These are phyloP conservation scores for Sphaerosporella brunnea DNA, from an alignment of 495 filamentous ascomycete genomes.

Conservation along the genomic window DNA sequence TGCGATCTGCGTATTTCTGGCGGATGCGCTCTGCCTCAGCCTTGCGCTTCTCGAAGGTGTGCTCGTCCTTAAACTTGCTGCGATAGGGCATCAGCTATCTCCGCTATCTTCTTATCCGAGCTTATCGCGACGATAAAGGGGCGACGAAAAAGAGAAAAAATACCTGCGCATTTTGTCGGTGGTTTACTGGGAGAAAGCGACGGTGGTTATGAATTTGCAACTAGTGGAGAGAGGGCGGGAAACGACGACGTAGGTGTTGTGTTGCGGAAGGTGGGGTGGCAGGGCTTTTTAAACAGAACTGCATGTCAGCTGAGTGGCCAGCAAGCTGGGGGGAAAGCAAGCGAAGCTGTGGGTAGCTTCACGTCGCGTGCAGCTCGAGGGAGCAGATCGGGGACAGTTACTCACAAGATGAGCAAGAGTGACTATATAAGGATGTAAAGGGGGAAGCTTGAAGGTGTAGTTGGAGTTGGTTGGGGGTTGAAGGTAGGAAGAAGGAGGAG, in stretches of 20 bases:
- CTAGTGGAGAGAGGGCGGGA: slow-evolving; percentile 2
- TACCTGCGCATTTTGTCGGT: slow-evolving; percentile 19
- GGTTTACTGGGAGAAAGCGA: not conserved
- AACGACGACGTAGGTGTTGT: slow-evolving; percentile 1
- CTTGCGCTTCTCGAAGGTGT: slow-evolving; percentile 99
- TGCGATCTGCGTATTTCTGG: slow-evolving; percentile 96
- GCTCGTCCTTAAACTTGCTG: slow-evolving; percentile 99
- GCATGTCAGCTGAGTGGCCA: slow-evolving; percentile 3
- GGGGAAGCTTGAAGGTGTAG: slow-evolving; percentile 1
- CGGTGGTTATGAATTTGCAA: slow-evolving; percentile 12
- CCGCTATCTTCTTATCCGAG: slow-evolving; percentile 3
- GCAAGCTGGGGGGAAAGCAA: not conserved
- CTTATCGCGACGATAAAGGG: slow-evolving; percentile 9
- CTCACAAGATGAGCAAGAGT: slow-evolving; percentile 5
- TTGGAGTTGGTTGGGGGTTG: not conserved
- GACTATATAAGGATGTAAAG: not conserved
- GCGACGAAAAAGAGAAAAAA: slow-evolving; percentile 3
- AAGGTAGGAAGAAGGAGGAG: not conserved
- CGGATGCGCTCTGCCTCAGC: slow-evolving; percentile 97
- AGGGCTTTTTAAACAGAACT: slow-evolving; percentile 2
- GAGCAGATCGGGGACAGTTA: not conserved
- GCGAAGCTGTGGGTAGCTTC: not conserved
- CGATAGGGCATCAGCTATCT: slow-evolving; percentile 28
- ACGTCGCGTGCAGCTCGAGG: not conserved
- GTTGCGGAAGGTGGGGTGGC: slow-evolving; percentile 1